Evolutionary conservation across 108 stramenopile species (phyloP).

Genomic region (Nitzschia sp.): DNA sequence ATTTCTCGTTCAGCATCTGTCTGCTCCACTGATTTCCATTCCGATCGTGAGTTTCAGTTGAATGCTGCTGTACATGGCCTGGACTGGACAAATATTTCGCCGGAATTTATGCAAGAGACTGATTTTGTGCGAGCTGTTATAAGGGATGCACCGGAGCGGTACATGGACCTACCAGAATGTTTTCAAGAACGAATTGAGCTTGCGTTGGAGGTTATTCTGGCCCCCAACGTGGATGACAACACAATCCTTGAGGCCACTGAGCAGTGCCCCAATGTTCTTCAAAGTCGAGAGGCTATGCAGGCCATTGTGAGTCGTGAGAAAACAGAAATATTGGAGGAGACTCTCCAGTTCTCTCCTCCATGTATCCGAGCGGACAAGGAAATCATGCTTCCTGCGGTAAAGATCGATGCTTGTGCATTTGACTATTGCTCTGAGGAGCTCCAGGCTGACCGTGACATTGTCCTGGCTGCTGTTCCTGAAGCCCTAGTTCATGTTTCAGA

Average conservation of each 20-base stretch:
- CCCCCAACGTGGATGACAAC: conserved; percentile 4
- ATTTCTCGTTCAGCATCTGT: neutral
- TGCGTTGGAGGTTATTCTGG: conserved; percentile 5
- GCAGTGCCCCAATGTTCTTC: conserved; percentile 14
- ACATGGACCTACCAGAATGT: conserved; percentile 12
- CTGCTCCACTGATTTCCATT: neutral
- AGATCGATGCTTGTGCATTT: conserved; percentile 19
- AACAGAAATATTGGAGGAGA: conserved; percentile 9
- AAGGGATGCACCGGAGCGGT: conserved; percentile 2
- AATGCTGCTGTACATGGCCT: conserved; percentile 25
- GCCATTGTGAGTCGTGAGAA: neutral
- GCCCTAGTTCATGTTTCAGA: conserved; percentile 9
- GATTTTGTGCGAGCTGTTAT: conserved; percentile 11
- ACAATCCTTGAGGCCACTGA: conserved; percentile 16
- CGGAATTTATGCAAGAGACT: conserved; percentile 1
- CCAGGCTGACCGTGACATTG: conserved; percentile 33
- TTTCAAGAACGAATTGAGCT: conserved; percentile 1
- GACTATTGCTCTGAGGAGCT: conserved; percentile 31
- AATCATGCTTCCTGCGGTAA: conserved; percentile 40
- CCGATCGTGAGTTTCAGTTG: conserved; percentile 28
- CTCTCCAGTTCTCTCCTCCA: conserved; percentile 15
- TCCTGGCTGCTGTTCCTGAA: conserved; percentile 32
- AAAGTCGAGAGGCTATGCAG: conserved; percentile 23
- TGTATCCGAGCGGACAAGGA: conserved; percentile 29
- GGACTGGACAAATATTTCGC: conserved; percentile 20